These are phyloP conservation scores for Barnettozyma vustinii DNA, from an alignment of 805 yeast species.

Conservation along the genomic window DNA sequence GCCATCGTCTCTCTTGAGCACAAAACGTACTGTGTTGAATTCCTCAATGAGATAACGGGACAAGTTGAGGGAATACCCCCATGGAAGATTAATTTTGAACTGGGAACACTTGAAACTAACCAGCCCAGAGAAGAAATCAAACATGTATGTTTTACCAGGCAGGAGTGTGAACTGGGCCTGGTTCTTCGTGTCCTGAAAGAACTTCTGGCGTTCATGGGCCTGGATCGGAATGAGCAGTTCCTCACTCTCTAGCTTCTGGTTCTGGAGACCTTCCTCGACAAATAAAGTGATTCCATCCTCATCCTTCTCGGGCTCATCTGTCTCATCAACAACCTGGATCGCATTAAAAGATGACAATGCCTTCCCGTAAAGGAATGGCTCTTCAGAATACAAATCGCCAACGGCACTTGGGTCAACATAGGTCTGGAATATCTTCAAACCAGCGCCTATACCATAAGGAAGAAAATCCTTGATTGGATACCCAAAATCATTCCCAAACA, in stretches of 20 bases:
- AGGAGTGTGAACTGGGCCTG: slow-evolving; percentile 38
- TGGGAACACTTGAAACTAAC: slow-evolving; percentile 45
- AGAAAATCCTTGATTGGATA: slow-evolving; percentile 51
- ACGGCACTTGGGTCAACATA: slow-evolving; percentile 59
- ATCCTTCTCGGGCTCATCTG: slow-evolving; percentile 7
- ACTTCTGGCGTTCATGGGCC: slow-evolving; percentile 36
- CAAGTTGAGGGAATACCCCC: slow-evolving; percentile 41
- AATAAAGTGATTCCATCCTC: slow-evolving; percentile 13
- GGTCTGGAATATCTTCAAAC: slow-evolving; percentile 50
- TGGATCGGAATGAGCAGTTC: slow-evolving; percentile 29
- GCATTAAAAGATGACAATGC: slow-evolving; percentile 53
- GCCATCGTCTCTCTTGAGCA: slow-evolving; percentile 27
- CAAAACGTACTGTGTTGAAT: slow-evolving; percentile 42
- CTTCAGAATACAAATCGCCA: slow-evolving; percentile 55
- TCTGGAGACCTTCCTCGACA: slow-evolving; percentile 19
- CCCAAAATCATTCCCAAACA: slow-evolving; percentile 68
- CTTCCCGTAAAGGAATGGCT: slow-evolving; percentile 60
- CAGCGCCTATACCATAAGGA: slow-evolving; percentile 51
- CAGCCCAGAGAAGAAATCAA: slow-evolving; percentile 52
- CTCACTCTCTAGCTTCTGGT: slow-evolving; percentile 15
- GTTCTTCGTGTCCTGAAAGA: slow-evolving; percentile 34
- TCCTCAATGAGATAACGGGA: slow-evolving; percentile 37
- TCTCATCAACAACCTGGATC: slow-evolving; percentile 24
- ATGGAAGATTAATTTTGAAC: slow-evolving; percentile 50
- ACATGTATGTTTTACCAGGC: slow-evolving; percentile 33